A percentile compares a stretch with the other conserved stretches of the same genome.
phyloP scores from a whole-genome alignment of 768 basidiomycete genomes.

The Amanita brunnescens region DNA sequence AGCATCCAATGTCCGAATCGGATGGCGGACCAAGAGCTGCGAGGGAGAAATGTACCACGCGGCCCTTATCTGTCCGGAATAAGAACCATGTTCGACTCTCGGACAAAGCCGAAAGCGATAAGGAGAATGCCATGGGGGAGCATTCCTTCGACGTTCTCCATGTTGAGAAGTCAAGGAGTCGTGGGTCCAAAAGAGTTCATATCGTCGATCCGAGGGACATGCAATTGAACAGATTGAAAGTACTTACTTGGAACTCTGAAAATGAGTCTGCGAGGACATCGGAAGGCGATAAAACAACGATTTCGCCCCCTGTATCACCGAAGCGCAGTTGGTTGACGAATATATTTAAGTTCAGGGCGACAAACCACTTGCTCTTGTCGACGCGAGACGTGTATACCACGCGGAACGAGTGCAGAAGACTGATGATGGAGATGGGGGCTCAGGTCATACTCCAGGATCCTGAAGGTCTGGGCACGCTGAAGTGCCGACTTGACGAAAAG shows the following conservation, averaged over 20 bases:
- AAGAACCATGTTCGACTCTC: conserved; percentile 5
- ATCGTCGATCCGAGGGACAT: conserved; percentile 40
- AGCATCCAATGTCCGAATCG: neutral
- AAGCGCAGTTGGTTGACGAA: conserved; percentile 80
- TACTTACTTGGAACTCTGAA: conserved; percentile 13
- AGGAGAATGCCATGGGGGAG: neutral
- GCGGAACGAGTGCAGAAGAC: conserved; percentile 60
- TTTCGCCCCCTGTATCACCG: conserved; percentile 31
- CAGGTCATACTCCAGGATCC: conserved; percentile 56
- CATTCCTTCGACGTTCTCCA: neutral
- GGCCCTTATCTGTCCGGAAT: conserved; percentile 39
- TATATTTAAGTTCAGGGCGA: conserved; percentile 80
- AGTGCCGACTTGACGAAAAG: conserved; percentile 65
- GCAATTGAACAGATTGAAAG: conserved; percentile 27
- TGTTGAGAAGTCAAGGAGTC: neutral
- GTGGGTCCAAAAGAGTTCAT: conserved; percentile 27
- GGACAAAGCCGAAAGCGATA: conserved; percentile 7
- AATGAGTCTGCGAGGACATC: conserved; percentile 26
- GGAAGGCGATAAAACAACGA: conserved; percentile 25
- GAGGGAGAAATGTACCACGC: conserved; percentile 17
- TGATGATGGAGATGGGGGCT: conserved; percentile 67
- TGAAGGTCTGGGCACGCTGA: conserved; percentile 59
- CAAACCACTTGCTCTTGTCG: conserved; percentile 49
- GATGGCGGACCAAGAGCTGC: neutral
- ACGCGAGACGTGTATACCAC: conserved; percentile 53